phyloP scores from a whole-genome alignment of 495 filamentous ascomycete species.

The Penicillium cataractarum region DNA sequence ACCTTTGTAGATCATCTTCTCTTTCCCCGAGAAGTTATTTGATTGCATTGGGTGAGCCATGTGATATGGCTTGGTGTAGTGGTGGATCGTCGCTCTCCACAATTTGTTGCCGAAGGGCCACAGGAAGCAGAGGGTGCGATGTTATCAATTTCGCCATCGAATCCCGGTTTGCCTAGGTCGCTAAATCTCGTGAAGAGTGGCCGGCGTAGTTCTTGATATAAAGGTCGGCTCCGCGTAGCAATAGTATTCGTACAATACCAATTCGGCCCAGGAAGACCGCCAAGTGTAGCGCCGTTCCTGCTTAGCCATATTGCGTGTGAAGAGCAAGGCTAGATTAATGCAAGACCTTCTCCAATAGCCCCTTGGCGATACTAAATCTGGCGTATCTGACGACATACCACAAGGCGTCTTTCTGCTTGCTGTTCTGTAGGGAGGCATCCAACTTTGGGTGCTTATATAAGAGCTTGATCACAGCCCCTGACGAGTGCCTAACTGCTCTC shows the following conservation, averaged over 20 bases:
- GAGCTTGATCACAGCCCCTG: not conserved
- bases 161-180: constrained; percentile 4
- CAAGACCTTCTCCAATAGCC: constrained; percentile 1
- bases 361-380: not conserved
- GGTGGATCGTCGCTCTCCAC: constrained; percentile 9
- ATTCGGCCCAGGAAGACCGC: constrained; percentile 12
- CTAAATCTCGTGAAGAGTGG: constrained; percentile 14
- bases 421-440: constrained; percentile 15
- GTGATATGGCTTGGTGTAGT: constrained; percentile 12
- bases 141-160: constrained; percentile 8
- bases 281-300: constrained; percentile 12
- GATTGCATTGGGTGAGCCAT: constrained; percentile 13
- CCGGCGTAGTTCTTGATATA: constrained; percentile 10
- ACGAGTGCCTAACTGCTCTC: constrained; percentile 14
- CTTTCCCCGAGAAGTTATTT: constrained; percentile 10
- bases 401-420: constrained; percentile 10
- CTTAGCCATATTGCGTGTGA: constrained; percentile 5
- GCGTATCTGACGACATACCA: constrained; percentile 17
- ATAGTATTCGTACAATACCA: constrained; percentile 12
- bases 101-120: constrained; percentile 1
- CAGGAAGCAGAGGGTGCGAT: not conserved
- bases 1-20: constrained; percentile 2
- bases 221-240: constrained; percentile 11
- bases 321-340: constrained; percentile 1
- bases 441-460: constrained; percentile 7